Evolutionary conservation across 768 basidiomycete species (phyloP), one percentile per base, ranked within the genome.

Genomic region (Termitomyces sp.): DNA sequence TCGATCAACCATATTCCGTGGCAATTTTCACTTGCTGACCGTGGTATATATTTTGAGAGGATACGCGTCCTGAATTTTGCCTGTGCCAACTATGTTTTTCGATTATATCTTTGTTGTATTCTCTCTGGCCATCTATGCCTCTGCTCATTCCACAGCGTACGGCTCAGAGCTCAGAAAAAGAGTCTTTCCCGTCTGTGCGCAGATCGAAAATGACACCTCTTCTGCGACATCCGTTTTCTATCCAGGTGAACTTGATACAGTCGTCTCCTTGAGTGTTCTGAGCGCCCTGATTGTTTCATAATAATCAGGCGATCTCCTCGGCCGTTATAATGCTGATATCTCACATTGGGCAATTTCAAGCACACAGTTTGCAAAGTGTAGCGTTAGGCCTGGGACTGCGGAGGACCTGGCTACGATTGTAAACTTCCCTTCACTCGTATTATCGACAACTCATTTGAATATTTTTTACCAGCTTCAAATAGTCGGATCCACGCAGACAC

Each of bases 301-400:
- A 23, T 23, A 5, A 16, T 40, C n/a, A 66, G 74, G 71, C 2
- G 55, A 67, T 6, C 9, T 62, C 3, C 46, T 49, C 6, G 55
- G 55, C 5, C 49, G 68, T 20, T 87, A 83, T 57, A 38, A 40
- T 0, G 66, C 71, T 14, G 83, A 80, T 59, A 75, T 82, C 23
- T 51, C 62, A 2, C 83, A 86, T 59, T 86, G 80, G 81, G 78
- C 81, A 0, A 68, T 68, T 26, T 82, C 83, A 4, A 84, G 81
- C 62, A 65, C 73, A 0, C 75, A 83, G 56, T 1, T 55, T 1
- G 65, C 85, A 0, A 69, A 74, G 2, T 88, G 85, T 65, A 78
- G 79, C 10, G 84, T 88, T 9, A 82, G 86, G 62, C 85, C 85
- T 2, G 82, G 80, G 10, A 82, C 76, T 0, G 70, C 78, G 0